A percentile compares a stretch with the other conserved stretches of the same genome.
Conservation (phyloP, 1,284 basidiomycete genomes). For the Ceratorhiza oryzae-sativae region DNA sequence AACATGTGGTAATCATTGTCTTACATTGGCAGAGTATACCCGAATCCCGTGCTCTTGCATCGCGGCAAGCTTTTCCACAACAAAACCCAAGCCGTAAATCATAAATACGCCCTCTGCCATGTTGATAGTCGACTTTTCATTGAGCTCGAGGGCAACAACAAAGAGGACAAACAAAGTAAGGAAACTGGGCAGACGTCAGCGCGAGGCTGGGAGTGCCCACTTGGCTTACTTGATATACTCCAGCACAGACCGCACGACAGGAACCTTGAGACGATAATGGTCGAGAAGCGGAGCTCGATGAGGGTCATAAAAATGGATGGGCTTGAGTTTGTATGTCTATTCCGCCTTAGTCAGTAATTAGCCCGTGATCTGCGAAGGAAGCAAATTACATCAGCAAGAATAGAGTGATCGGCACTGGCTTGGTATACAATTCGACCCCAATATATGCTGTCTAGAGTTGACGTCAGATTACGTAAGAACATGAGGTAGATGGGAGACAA, state of each 20-base stretch:
- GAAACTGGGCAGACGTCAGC: constrained; percentile 63
- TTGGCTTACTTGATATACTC: constrained; percentile 78
- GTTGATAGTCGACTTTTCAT: constrained; percentile 68
- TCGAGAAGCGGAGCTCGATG: constrained; percentile 90
- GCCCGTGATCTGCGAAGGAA: constrained; percentile 4
- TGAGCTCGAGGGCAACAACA: constrained; percentile 79
- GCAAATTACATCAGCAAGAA: constrained; percentile 78
- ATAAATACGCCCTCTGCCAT: constrained; percentile 75
- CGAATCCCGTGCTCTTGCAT: constrained; percentile 93
- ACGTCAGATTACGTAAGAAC: constrained; percentile 2
- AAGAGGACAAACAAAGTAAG: constrained; percentile 84
- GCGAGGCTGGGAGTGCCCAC: background rate
- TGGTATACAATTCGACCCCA: constrained; percentile 87
- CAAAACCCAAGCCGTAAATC: constrained; percentile 85
- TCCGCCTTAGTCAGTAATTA: constrained; percentile 15
- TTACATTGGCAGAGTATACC: constrained; percentile 44
- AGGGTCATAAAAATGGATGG: constrained; percentile 93
- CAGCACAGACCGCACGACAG: constrained; percentile 85
- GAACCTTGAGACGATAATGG: constrained; percentile 93
- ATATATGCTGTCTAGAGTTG: constrained; percentile 55
- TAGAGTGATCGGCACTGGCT: constrained; percentile 82
- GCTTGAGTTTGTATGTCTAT: constrained; percentile 91
- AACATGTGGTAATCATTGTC: too few relatives aligned
- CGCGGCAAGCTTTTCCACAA: constrained; percentile 89
- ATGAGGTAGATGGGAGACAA: constrained; percentile 20